Evolutionary conservation across 164 flowering plant genomes (phyloP).

Genomic region (Litsea cubeba): DNA sequence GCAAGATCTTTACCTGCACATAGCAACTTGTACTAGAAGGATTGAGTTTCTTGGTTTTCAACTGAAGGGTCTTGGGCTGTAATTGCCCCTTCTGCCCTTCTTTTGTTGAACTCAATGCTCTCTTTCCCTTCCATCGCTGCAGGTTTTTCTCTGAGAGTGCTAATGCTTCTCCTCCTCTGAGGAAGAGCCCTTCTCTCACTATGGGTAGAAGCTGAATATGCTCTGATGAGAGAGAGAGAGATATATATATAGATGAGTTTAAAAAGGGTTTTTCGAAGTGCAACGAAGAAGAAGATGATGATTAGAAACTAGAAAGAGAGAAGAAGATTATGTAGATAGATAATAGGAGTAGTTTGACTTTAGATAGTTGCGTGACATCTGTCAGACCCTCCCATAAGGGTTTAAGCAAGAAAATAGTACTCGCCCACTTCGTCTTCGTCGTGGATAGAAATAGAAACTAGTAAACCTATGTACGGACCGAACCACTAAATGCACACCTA

Average conservation of each 20-base stretch:
- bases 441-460: too few species aligned
- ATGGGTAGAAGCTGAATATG: constrained; percentile 27
- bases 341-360: too few species aligned
- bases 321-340: too few species aligned
- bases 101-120: constrained; percentile 53
- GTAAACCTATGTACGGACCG: too few species aligned
- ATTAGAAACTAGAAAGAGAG: too few species aligned
- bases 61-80: constrained; percentile 51
- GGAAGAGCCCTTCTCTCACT: constrained; percentile 6
- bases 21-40: constrained; percentile 69
- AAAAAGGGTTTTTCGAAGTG: too few species aligned
- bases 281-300: too few species aligned
- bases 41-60: constrained; percentile 64
- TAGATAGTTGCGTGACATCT: too few species aligned
- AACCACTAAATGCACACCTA: too few species aligned
- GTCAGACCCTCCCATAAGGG: too few species aligned
- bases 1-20: constrained; percentile 52
- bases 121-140: constrained; percentile 31
- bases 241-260: not conserved
- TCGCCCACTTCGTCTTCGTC: too few species aligned
- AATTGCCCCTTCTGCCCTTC: constrained; percentile 76
- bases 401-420: too few species aligned
- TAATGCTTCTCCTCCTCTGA: constrained; percentile 20
- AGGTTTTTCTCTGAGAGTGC: constrained; percentile 21
- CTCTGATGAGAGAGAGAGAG: constrained; percentile 15